Evolutionary conservation across 176 grass and related monocot species (phyloP), one percentile per base, ranked within the genome.

Genomic region (Oryza coarctata): DNA sequence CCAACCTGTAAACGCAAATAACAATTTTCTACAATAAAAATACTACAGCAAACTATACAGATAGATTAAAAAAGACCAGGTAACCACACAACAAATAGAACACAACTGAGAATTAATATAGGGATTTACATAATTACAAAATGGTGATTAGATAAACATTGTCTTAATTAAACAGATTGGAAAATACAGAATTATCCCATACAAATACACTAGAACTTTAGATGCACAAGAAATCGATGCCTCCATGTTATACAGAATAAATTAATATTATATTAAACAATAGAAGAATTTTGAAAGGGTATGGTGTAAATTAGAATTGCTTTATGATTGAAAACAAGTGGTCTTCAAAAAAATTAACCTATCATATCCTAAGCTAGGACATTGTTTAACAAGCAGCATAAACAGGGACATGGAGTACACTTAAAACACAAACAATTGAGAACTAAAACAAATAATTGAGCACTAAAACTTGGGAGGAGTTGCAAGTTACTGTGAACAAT

Each of bases 1-100:
- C 96, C 93, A 78, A 99, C 81, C 96, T 99, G 85, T 87, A 95
- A 77, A 60, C 38, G 9, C 8, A 78, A 63, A 83, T 41, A 43
- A 45, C 61, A 62, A 45, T 25, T 73, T 39, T 79, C 11, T 83
- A 73, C 18, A 57, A 57, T 57, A 22, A 63, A 22, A 55, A 50
- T 7, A 71, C 65, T 73, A 50, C 52, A 76, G 34, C 20, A 34
- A 70, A 80, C 0, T 22, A 34, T 52, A 65, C 32, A 82, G 6
- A 33, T 38, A 45, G 29, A 82, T 47, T 28, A 74, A 57, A 81
- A 6, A 52, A 65, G 4, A 43, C 10, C 7, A 71, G 27, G 32
- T 6, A 80, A 43, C 28, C 67, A 68, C 36, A 65, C 7, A 58
- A 40, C 43, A 34, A 3, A 75, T 63, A 30, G 31, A 76, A 32